A percentile compares a stretch with the other conserved stretches of the same genome.
Conservation (phyloP, 257 asterid species). For the Solanum piurae region DNA sequence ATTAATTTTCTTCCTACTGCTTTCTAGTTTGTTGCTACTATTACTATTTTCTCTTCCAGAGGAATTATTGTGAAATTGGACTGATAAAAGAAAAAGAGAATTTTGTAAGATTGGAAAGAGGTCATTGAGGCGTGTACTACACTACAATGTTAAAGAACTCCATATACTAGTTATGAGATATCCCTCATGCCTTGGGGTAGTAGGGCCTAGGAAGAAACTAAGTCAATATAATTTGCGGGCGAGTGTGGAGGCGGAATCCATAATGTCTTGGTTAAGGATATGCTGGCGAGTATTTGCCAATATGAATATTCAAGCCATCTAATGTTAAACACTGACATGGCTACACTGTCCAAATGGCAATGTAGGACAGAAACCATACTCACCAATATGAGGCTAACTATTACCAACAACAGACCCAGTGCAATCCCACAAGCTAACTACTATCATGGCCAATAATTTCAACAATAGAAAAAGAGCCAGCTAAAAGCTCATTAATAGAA, state of each 20-base stretch:
- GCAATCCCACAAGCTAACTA: neutral
- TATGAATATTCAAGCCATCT: neutral
- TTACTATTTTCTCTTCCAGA: neutral
- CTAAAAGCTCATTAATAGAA: neutral
- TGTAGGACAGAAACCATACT: neutral
- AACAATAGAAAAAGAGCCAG: neutral
- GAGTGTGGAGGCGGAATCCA: neutral
- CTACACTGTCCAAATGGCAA: neutral
- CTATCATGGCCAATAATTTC: neutral
- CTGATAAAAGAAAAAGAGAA: neutral
- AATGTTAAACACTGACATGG: neutral
- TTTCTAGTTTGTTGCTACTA: neutral
- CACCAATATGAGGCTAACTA: neutral
- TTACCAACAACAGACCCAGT: neutral
- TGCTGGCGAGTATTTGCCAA: neutral
- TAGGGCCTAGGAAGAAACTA: neutral
- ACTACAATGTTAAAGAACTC: neutral
- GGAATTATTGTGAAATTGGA: neutral
- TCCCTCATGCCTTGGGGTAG: neutral
- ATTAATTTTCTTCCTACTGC: neutral
- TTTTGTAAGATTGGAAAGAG: neutral
- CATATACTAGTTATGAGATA: neutral
- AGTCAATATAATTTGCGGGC: neutral
- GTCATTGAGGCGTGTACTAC: neutral
- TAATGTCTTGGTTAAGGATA: neutral